These are phyloP conservation scores for Echinochloa phyllopogon DNA, from an alignment of 176 grass and related monocot species.

Conservation along the genomic window DNA sequence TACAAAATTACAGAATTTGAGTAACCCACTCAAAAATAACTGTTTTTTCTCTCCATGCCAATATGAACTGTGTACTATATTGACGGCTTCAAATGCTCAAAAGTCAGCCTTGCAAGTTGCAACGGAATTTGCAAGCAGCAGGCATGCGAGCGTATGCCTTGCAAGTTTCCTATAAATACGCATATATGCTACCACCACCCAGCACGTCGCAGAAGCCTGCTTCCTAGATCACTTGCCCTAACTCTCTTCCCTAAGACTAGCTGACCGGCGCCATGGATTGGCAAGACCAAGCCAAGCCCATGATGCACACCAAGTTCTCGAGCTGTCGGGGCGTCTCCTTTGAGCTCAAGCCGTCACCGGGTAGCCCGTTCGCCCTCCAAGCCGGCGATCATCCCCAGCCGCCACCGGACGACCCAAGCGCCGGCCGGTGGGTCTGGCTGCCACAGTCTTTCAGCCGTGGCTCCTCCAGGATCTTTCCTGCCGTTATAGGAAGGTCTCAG, in stretches of 20 bases:
- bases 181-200: not conserved
- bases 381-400: not conserved
- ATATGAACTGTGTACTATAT: not conserved
- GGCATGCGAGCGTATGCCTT: not conserved
- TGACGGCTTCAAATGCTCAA: conserved; percentile 7
- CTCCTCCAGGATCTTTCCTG: conserved; percentile 34
- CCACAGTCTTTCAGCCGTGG: conserved; percentile 24
- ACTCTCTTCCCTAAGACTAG: not conserved
- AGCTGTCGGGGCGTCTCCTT: conserved; percentile 76
- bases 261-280: conserved; percentile 26
- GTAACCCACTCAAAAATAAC: not conserved
- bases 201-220: not conserved
- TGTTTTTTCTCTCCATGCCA: not conserved
- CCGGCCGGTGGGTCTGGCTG: conserved; percentile 53
- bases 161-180: conserved; percentile 19
- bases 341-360: conserved; percentile 51
- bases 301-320: conserved; percentile 46
- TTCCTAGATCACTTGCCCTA: not conserved
- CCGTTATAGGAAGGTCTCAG: not conserved
- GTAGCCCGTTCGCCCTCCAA: conserved; percentile 19
- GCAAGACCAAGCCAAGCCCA: conserved; percentile 18
- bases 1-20: not conserved
- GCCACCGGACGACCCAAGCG: conserved; percentile 2
- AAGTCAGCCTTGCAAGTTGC: not conserved
- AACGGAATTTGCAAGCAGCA: not conserved